Evolutionary conservation across 2,329 filamentous ascomycete genomes (phyloP).

Genomic region (Phialocephala subalpina): DNA sequence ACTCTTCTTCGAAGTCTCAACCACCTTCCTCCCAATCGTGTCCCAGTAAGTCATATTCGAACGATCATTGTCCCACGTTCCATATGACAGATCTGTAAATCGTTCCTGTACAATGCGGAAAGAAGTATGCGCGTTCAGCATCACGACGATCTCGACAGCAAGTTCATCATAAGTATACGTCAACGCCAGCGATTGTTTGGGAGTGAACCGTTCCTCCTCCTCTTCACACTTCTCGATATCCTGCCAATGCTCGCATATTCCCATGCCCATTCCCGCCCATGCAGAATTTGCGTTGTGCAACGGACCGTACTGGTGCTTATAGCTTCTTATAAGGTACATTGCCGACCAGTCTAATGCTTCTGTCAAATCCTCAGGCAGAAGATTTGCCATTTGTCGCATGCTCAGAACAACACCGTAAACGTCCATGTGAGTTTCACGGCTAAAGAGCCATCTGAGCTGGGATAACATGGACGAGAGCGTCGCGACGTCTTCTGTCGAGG

Average conservation of each 20-base stretch:
- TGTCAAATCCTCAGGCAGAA: constrained; percentile 16
- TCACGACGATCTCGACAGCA: not conserved
- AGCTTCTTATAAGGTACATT: constrained; percentile 4
- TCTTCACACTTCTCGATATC: constrained; percentile 17
- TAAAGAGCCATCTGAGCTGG: constrained; percentile 5
- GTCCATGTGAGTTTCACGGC: not conserved
- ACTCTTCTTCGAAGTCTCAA: constrained; percentile 1
- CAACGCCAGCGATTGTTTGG: constrained; percentile 6
- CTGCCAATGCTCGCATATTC: constrained; percentile 26
- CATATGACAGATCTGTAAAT: constrained; percentile 18
- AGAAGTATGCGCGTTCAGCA: constrained; percentile 1
- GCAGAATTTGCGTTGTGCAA: constrained; percentile 17
- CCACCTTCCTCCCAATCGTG: constrained; percentile 15
- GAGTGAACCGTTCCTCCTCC: constrained; percentile 13
- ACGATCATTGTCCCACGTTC: constrained; percentile 9
- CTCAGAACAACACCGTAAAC: constrained; percentile 4
- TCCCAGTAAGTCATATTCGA: constrained; percentile 24
- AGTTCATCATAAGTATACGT: constrained; percentile 22
- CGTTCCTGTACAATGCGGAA: not conserved
- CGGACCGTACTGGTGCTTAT: not conserved
- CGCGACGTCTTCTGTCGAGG: constrained; percentile 23
- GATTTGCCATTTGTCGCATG: constrained; percentile 17
- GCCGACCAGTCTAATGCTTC: constrained; percentile 18
- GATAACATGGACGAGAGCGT: constrained; percentile 15
- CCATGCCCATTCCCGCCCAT: constrained; percentile 23